Conservation (phyloP, 192 early-diverging fungal genomes). For the Podila clonocystis region DNA sequence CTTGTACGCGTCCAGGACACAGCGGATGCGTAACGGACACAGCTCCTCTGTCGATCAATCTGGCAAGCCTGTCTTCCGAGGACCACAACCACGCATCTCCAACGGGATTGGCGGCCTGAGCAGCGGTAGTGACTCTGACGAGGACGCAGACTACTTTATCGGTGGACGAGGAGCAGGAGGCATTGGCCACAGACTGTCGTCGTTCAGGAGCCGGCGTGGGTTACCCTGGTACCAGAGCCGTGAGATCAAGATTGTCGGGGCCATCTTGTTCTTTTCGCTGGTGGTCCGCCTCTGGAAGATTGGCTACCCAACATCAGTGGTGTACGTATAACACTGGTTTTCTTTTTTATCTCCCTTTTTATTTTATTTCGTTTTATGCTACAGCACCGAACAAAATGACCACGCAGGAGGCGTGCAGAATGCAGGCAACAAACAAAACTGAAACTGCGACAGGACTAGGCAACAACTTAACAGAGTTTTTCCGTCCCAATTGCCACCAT, state of each 20-base stretch:
- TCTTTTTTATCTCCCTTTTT: background rate
- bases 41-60: slow-evolving; percentile 39
- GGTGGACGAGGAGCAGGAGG: slow-evolving; percentile 16
- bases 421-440: no score
- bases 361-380: background rate
- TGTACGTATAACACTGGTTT: slow-evolving; percentile 18
- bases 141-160: slow-evolving; percentile 18
- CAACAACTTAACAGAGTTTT: no score
- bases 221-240: slow-evolving; percentile 33
- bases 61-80: slow-evolving; percentile 33
- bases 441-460: no score
- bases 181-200: slow-evolving; percentile 22
- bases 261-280: slow-evolving; percentile 54
- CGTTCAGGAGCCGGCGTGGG: slow-evolving; percentile 33
- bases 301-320: slow-evolving; percentile 67
- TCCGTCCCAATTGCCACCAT: no score
- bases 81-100: slow-evolving; percentile 23
- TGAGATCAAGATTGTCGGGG: slow-evolving; percentile 21
- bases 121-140: slow-evolving; percentile 21
- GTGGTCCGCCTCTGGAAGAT: slow-evolving; percentile 75
- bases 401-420: no score
- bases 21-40: slow-evolving; percentile 37
- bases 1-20: slow-evolving; percentile 42
- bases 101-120: slow-evolving; percentile 27
- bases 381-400: no score